These are phyloP conservation scores for Didymella pomorum DNA, from an alignment of 2,329 filamentous ascomycete species.

Conservation along the genomic window DNA sequence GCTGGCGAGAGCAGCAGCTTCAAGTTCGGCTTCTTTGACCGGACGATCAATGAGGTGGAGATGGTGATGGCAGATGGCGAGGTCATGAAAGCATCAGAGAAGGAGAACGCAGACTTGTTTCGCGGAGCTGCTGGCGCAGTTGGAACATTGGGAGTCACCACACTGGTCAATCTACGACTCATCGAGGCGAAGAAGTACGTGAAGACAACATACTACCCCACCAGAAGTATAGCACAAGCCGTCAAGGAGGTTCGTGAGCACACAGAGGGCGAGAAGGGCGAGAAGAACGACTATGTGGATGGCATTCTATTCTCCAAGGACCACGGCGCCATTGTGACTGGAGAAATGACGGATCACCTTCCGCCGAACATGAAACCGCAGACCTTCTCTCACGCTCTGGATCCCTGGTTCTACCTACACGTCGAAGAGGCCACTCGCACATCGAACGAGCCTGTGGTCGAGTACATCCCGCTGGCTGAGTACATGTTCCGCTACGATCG, in stretches of 20 bases:
- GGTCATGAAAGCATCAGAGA: conserved; percentile 63
- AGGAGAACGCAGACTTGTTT: conserved; percentile 67
- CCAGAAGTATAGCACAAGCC: conserved; percentile 53
- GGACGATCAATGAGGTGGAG: conserved; percentile 68
- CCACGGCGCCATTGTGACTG: conserved; percentile 55
- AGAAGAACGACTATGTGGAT: conserved; percentile 57
- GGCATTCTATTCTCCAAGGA: conserved; percentile 58
- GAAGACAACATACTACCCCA: conserved; percentile 58
- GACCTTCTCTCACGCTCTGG: conserved; percentile 54
- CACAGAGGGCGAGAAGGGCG: conserved; percentile 45
- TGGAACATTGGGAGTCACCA: conserved; percentile 72
- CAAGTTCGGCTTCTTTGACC: conserved; percentile 71
- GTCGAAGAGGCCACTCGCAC: conserved; percentile 51
- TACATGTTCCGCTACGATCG: conserved; percentile 77
- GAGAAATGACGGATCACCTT: conserved; percentile 52
- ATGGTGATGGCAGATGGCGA: conserved; percentile 70
- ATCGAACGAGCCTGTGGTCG: conserved; percentile 50
- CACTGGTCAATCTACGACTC: conserved; percentile 61
- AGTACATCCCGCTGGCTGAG: conserved; percentile 68
- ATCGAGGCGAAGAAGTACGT: conserved; percentile 58
- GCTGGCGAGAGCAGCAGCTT: conserved; percentile 75
- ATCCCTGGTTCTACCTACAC: conserved; percentile 63
- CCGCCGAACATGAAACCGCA: conserved; percentile 39
- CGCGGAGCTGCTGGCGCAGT: conserved; percentile 70
- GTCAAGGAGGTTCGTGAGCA: conserved; percentile 52